These are phyloP conservation scores for Wickerhamomyces chambardii DNA, from an alignment of 805 yeast genomes.

Conservation along the genomic window DNA sequence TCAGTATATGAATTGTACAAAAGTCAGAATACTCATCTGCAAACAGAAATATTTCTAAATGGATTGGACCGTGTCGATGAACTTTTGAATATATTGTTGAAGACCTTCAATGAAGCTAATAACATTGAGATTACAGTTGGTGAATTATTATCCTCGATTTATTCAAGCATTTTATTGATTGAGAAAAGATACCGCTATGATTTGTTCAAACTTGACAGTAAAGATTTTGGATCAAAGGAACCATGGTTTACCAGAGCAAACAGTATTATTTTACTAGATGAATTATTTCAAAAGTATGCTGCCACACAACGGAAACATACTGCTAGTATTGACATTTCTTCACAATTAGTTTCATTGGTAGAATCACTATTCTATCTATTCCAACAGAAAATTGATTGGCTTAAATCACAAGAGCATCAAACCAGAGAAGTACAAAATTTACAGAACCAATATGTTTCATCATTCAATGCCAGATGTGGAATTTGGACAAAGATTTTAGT, in stretches of 20 bases:
- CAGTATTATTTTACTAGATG: constrained; percentile 29
- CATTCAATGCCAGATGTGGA: constrained; percentile 21
- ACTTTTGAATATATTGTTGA: constrained; percentile 16
- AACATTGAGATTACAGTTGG: constrained; percentile 12
- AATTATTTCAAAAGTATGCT: constrained; percentile 25
- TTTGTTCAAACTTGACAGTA: constrained; percentile 21
- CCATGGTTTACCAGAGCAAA: constrained; percentile 43
- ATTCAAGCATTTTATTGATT: constrained; percentile 24
- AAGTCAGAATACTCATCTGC: constrained; percentile 7
- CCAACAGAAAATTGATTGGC: constrained; percentile 26
- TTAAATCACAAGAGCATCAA: constrained; percentile 12
- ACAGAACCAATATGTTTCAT: constrained; percentile 9
- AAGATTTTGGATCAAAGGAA: constrained; percentile 18
- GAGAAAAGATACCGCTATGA: constrained; percentile 28
- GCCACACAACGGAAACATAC: constrained; percentile 2
- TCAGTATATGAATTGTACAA: constrained; percentile 3
- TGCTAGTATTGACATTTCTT: constrained; percentile 8
- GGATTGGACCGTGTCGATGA: constrained; percentile 17
- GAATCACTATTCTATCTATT: constrained; percentile 32
- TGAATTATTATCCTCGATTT: constrained; percentile 17
- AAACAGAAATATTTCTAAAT: constrained; percentile 15
- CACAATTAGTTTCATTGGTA: constrained; percentile 23
- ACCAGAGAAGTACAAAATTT: constrained; percentile 12
- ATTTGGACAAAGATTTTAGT: constrained; percentile 58
- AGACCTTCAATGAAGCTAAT: constrained; percentile 5